Evolutionary conservation across 805 yeast species (phyloP).

Genomic region (Candida orba): DNA sequence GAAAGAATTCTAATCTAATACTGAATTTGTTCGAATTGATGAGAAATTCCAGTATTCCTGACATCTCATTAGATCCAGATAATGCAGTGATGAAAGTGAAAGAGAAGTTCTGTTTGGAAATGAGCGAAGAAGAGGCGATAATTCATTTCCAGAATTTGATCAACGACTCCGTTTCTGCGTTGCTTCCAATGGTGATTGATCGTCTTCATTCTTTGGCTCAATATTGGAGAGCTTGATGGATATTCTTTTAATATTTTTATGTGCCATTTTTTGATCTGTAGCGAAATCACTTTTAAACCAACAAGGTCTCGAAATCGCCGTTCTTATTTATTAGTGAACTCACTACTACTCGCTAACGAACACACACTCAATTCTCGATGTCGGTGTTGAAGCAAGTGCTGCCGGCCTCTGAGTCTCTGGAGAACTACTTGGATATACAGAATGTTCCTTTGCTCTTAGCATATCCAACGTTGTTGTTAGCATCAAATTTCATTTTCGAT

Average conservation of each 20-base stretch:
- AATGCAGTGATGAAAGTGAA: constrained; percentile 86
- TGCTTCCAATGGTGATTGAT: constrained; percentile 91
- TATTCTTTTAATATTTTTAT: background rate
- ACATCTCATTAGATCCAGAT: constrained; percentile 73
- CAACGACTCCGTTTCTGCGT: constrained; percentile 89
- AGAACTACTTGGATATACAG: constrained; percentile 22
- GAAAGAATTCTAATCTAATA: constrained; percentile 86
- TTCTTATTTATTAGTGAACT: too few relatives aligned
- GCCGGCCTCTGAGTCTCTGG: background rate
- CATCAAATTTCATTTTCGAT: constrained; percentile 16
- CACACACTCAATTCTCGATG: background rate
- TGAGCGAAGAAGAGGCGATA: constrained; percentile 95
- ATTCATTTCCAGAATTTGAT: constrained; percentile 89
- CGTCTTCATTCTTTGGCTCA: constrained; percentile 93
- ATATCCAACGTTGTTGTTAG: constrained; percentile 20
- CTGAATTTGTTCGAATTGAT: constrained; percentile 86
- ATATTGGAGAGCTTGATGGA: constrained; percentile 79
- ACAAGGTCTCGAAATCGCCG: background rate
- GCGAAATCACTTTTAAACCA: background rate
- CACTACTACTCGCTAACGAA: too few relatives aligned
- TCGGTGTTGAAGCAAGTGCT: background rate
- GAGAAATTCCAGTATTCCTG: constrained; percentile 92
- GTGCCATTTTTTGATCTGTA: too few relatives aligned
- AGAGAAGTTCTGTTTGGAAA: constrained; percentile 87
- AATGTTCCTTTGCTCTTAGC: constrained; percentile 22